Percentiles rank a stretch among this genome's conserved stretches.
These are phyloP conservation scores for Rasamsonia emersonii DNA, from an alignment of 2,329 filamentous ascomycete genomes.

Conservation along the genomic window DNA sequence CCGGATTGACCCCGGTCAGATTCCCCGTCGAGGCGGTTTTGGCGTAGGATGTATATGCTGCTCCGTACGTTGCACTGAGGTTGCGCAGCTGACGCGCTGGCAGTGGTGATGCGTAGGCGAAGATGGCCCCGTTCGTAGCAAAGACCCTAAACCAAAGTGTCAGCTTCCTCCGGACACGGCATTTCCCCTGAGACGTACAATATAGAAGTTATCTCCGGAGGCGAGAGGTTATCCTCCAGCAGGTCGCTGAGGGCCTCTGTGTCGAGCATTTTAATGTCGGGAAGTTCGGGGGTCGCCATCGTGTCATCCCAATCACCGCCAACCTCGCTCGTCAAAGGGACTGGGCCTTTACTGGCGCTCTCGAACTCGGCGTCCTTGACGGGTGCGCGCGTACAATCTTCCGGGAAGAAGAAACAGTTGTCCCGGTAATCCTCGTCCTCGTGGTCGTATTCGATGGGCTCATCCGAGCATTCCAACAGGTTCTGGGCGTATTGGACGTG, in stretches of 20 bases:
- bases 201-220: conserved; percentile 36
- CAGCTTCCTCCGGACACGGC: not conserved
- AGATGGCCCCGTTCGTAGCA: conserved; percentile 36
- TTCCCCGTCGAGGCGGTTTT: conserved; percentile 33
- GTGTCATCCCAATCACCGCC: conserved; percentile 18
- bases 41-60: conserved; percentile 35
- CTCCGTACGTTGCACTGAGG: conserved; percentile 35
- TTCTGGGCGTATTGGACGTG: conserved; percentile 31
- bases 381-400: conserved; percentile 34
- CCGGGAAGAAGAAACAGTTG: conserved; percentile 37
- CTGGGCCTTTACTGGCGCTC: conserved; percentile 9
- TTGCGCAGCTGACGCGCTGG: conserved; percentile 32
- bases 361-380: conserved; percentile 22
- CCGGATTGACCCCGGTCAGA: conserved; percentile 34
- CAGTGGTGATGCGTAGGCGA: conserved; percentile 33
- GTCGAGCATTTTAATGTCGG: conserved; percentile 37
- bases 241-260: conserved; percentile 33
- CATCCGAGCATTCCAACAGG: conserved; percentile 29
- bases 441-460: conserved; percentile 36
- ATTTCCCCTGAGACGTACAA: conserved; percentile 20
- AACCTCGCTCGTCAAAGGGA: conserved; percentile 6
- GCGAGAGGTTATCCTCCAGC: conserved; percentile 34
- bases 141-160: conserved; percentile 25
- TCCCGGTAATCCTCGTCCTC: conserved; percentile 34
- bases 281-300: conserved; percentile 33